Evolutionary conservation across 148 eudicot species (phyloP), one percentile per base, ranked within the genome.

Genomic region (Vaccinium vitisidaea): DNA sequence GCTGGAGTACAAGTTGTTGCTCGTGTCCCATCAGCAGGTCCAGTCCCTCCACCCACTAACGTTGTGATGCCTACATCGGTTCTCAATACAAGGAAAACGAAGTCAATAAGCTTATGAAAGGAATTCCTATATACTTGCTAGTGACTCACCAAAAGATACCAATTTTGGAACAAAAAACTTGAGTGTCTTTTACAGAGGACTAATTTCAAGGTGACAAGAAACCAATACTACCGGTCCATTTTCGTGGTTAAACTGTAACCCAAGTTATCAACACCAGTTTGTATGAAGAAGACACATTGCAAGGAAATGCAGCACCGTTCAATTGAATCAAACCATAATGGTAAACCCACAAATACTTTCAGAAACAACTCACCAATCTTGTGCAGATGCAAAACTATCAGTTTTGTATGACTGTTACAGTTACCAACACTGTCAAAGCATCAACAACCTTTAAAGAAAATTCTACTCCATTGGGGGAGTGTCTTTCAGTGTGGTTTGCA

Each of bases 1-100:
- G 92, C 93, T 18, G 99, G 98, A 49, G 98, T 97, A 85, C 99
- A 97, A 78, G 99, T 97, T 79, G 99, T 97, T 84, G 99, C 98
- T 86, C 98, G 95, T 74, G 98, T 95, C 86, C 99, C 99, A 82
- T 87, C 79, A 88, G 99, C 93, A 84, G 99, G 99, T 81, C 99
- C 99, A 39, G 99, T 97, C 82, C 99, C 99, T 88, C 99, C 99
- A 87, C 99, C 99, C 82, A 97, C 95, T 88, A 97, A 25, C 76
- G 99, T 95, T 77, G 99, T 97, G 88, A 97, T 90, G 73, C 99
- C 99, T 97, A 75, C 75, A 88, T 23, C 83, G 36, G 69, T 71
- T 7, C 36, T 49, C 58, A 84, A 54, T 46, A 67, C 77, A 2
- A 50, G 59, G 69, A 54, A 84, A 81, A 77, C 2, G 10, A 36